Evolutionary conservation across 2,329 filamentous ascomycete genomes (phyloP).

Genomic region (Lasiodiplodia citricola): DNA sequence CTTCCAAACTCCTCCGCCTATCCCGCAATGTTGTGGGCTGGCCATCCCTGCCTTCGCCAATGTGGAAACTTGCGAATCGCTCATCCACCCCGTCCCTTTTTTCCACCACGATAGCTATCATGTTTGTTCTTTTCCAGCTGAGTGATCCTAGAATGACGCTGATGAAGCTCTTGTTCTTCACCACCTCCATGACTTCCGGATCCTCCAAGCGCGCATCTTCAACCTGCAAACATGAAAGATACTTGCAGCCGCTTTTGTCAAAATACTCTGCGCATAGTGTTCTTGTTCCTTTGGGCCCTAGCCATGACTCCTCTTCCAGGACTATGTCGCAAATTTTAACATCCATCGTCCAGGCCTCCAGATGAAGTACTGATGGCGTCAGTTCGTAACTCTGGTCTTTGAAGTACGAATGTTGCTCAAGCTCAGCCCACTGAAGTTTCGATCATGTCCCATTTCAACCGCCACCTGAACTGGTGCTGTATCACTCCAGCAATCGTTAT

Average conservation of each 20-base stretch:
- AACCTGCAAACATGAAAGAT: not conserved
- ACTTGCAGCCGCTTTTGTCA: not conserved
- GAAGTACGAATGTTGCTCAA: not conserved
- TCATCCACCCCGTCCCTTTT: accelerated
- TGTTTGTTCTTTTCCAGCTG: not conserved
- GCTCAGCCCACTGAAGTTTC: not conserved
- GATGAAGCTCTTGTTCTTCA: not conserved
- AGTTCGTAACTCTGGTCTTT: not conserved
- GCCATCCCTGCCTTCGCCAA: not conserved
- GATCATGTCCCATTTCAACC: not conserved
- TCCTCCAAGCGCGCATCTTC: not conserved
- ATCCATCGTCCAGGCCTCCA: not conserved
- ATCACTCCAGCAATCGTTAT: not conserved
- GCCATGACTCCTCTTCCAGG: not conserved
- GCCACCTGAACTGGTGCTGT: not conserved
- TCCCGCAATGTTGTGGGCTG: not conserved
- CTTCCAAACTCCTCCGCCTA: not conserved
- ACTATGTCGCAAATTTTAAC: not conserved
- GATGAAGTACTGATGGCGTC: not conserved
- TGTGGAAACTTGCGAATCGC: not conserved
- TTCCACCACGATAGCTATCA: not conserved
- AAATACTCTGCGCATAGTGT: not conserved
- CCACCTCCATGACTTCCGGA: not conserved
- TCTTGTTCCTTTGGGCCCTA: too few species aligned
- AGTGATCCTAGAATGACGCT: not conserved